Conservation (phyloP, 2,329 filamentous ascomycete species). For the Elsinoe necatrix region DNA sequence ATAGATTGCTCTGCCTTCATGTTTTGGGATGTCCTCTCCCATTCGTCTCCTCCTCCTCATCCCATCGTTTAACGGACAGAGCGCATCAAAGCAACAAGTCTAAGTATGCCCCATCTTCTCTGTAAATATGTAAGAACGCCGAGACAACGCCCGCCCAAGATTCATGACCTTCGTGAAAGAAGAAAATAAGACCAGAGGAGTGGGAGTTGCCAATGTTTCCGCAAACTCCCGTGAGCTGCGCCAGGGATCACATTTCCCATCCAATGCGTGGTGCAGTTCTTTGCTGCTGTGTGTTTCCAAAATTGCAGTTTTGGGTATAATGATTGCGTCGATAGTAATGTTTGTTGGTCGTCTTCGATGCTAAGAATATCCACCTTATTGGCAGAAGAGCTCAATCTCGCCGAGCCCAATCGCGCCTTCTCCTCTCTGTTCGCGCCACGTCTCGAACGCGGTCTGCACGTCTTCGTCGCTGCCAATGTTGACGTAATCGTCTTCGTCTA, state of each 20-base stretch:
- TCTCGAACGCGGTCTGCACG: conserved; percentile 89
- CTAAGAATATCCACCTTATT: conserved; percentile 32
- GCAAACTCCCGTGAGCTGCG: not conserved
- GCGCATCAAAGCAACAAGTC: conserved; percentile 11
- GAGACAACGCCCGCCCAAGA: conserved; percentile 4
- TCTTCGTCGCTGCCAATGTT: conserved; percentile 94
- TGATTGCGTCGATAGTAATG: not conserved
- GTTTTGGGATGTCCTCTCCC: not conserved
- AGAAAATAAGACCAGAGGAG: not conserved
- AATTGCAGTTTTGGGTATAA: not conserved
- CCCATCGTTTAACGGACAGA: not conserved
- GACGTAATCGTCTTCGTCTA: conserved; percentile 87
- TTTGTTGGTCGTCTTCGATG: not conserved
- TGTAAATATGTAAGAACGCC: conserved; percentile 11
- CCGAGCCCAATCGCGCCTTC: conserved; percentile 60
- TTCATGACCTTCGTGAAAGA: conserved; percentile 12
- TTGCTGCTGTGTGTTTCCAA: not conserved
- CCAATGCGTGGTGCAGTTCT: not conserved
- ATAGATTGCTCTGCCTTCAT: conserved; percentile 13
- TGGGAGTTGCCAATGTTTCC: not conserved
- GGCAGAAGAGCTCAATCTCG: conserved; percentile 82
- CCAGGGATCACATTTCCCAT: not conserved
- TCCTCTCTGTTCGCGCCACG: conserved; percentile 71
- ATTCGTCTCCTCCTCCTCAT: not conserved
- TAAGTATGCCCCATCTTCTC: conserved; percentile 11